phyloP scores from a whole-genome alignment of 495 filamentous ascomycete genomes.

The Daldinia bambusicola region DNA sequence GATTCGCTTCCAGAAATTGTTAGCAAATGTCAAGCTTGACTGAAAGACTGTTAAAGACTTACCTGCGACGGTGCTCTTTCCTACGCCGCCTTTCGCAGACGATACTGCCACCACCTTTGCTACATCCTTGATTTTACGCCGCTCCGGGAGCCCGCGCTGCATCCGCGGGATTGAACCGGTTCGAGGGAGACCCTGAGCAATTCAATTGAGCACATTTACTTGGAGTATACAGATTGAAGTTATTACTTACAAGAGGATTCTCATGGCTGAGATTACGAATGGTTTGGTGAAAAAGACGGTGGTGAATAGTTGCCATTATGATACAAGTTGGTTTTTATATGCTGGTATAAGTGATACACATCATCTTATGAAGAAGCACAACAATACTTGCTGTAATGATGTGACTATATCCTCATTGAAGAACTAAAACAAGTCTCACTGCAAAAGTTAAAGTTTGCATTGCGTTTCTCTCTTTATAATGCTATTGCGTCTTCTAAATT shows the following conservation, averaged over 20 bases:
- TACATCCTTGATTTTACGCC: slow-evolving; percentile 81
- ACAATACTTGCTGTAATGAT: background rate
- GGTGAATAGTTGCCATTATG: slow-evolving; percentile 58
- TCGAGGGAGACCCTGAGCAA: slow-evolving; percentile 78
- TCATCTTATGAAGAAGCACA: background rate
- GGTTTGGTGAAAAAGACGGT: slow-evolving; percentile 75
- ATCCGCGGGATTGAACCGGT: slow-evolving; percentile 81
- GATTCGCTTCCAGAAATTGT: slow-evolving; percentile 68
- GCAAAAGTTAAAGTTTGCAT: background rate
- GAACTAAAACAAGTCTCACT: background rate
- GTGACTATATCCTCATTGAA: background rate
- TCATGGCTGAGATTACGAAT: slow-evolving; percentile 78
- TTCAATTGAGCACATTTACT: slow-evolving; percentile 24
- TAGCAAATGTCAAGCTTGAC: background rate
- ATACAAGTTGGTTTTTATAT: slow-evolving; percentile 4
- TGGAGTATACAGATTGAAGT: background rate
- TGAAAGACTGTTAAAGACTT: slow-evolving; percentile 7
- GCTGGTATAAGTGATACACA: background rate
- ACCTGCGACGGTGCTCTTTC: slow-evolving; percentile 94
- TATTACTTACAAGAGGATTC: slow-evolving; percentile 78
- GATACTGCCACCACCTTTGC: slow-evolving; percentile 90
- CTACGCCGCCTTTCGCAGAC: slow-evolving; percentile 96
- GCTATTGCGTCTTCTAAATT: background rate
- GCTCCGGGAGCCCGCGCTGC: slow-evolving; percentile 84
- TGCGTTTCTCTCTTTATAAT: background rate